phyloP scores from a whole-genome alignment of 2,329 filamentous ascomycete species.

The Penicillium thymicola region DNA sequence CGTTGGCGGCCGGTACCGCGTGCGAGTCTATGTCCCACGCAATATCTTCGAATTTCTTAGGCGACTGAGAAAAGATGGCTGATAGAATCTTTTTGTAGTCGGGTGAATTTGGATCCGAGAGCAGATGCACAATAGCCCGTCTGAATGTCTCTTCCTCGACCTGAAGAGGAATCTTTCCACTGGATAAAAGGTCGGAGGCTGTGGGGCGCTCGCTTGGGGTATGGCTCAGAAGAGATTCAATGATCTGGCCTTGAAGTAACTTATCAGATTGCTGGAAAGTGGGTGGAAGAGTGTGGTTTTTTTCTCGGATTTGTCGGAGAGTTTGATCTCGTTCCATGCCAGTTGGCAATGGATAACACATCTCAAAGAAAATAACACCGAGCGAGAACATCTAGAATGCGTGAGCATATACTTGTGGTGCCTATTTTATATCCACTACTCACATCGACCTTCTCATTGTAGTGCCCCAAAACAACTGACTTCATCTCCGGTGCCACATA shows the following conservation, averaged over 20 bases:
- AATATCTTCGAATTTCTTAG: constrained; percentile 76
- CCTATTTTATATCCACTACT: constrained; percentile 32
- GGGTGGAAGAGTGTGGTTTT: constrained; percentile 64
- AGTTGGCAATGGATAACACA: constrained; percentile 68
- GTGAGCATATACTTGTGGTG: constrained; percentile 7
- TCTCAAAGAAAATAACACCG: constrained; percentile 97
- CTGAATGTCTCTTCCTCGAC: constrained; percentile 91
- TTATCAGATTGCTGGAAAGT: constrained; percentile 71
- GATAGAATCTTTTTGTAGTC: constrained; percentile 88
- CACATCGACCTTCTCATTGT: constrained; percentile 89
- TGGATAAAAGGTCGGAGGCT: constrained; percentile 76
- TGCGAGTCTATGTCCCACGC: constrained; percentile 68
- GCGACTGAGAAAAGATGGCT: constrained; percentile 73
- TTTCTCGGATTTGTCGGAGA: constrained; percentile 66
- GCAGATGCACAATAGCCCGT: constrained; percentile 72
- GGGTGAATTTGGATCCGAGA: constrained; percentile 74
- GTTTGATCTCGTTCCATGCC: constrained; percentile 63
- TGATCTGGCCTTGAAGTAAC: constrained; percentile 68
- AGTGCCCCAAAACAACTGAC: constrained; percentile 69
- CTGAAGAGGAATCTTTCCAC: constrained; percentile 81
- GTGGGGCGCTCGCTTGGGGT: constrained; percentile 78
- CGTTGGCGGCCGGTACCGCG: constrained; percentile 49
- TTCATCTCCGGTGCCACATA: constrained; percentile 93
- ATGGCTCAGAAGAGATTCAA: constrained; percentile 75
- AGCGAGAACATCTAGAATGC: constrained; percentile 79